Evolutionary conservation across 176 grass and related monocot species (phyloP).

Genomic region (Aechmea fasciata): DNA sequence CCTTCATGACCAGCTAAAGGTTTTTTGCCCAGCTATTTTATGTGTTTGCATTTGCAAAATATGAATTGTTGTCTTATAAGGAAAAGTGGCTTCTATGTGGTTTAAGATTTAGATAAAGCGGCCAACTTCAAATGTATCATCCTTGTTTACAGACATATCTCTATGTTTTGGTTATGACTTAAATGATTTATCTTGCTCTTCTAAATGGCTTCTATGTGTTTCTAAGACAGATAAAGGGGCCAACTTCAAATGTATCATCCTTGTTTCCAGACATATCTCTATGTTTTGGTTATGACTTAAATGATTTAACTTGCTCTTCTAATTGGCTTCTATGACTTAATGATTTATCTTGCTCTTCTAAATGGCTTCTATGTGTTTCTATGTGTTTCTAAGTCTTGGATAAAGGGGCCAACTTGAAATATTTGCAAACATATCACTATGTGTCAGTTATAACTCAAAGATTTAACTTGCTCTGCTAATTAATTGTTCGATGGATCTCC

Average conservation of each 20-base stretch:
- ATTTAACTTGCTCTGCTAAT: conserved; percentile 10
- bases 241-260: background rate
- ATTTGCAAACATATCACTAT: background rate
- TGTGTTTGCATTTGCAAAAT: background rate
- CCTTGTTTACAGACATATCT: background rate
- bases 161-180: background rate
- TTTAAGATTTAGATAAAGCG: background rate
- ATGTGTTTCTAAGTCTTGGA: background rate
- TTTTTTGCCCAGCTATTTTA: conserved; percentile 26
- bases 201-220: background rate
- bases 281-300: background rate
- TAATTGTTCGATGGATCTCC: conserved; percentile 8
- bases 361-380: background rate
- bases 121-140: background rate
- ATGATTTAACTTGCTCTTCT: conserved; percentile 7
- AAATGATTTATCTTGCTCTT: conserved; percentile 4
- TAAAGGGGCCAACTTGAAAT: background rate
- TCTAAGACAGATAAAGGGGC: background rate
- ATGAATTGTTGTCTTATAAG: background rate
- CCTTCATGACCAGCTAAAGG: conserved; percentile 87
- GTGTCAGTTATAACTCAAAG: background rate
- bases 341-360: conserved; percentile 8
- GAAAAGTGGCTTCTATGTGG: background rate
- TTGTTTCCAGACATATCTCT: background rate
- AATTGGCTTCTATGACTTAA: conserved; percentile 3